Conservation (phyloP, 2,329 filamentous ascomycete genomes). For the Fusarium sp. region DNA sequence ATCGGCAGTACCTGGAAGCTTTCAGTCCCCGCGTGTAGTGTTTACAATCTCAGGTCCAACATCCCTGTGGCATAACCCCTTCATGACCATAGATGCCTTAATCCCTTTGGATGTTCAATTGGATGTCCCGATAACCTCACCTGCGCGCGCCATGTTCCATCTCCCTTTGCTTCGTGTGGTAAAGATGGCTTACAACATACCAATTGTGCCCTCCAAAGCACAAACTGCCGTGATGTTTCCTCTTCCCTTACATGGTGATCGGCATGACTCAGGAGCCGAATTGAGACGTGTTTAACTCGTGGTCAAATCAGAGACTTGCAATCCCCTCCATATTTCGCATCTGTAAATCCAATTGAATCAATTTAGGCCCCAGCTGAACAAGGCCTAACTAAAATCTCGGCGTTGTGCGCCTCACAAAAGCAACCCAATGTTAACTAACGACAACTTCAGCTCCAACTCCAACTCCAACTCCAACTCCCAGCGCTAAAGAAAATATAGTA, state of each 20-base stretch:
- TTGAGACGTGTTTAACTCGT: constrained; percentile 11
- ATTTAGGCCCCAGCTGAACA: constrained; percentile 15
- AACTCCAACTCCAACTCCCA: constrained; percentile 3
- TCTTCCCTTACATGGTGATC: constrained; percentile 35
- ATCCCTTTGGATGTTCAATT: not conserved
- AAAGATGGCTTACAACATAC: constrained; percentile 5
- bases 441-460: constrained; percentile 5
- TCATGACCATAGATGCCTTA: not conserved
- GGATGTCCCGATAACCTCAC: not conserved
- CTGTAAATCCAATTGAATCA: constrained; percentile 1
- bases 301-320: constrained; percentile 26
- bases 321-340: constrained; percentile 1
- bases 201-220: not conserved
- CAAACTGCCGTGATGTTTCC: constrained; percentile 9
- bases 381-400: constrained; percentile 3
- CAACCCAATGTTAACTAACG: too few species aligned
- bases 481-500: not conserved
- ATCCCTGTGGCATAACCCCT: not conserved
- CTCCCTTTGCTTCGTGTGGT: not conserved
- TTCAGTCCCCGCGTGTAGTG: too few species aligned
- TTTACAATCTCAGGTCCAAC: too few species aligned
- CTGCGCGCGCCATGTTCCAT: not conserved
- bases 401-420: not conserved
- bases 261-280: constrained; percentile 16
- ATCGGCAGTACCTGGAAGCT: too few species aligned